Evolutionary conservation across 495 filamentous ascomycete genomes (phyloP).

Genomic region (Pyrenula massariospora): DNA sequence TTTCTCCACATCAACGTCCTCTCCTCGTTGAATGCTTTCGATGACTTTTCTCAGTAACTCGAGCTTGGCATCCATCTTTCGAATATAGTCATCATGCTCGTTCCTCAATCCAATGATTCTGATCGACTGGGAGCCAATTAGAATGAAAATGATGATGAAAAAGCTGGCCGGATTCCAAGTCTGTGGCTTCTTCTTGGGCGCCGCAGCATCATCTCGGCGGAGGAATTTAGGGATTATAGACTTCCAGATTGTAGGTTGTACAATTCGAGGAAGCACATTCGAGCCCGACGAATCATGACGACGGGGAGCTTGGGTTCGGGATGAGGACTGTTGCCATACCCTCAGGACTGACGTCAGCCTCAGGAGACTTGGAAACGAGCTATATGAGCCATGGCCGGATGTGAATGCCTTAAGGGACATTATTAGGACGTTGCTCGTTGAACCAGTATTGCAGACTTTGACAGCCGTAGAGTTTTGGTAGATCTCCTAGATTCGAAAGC

Average conservation of each 20-base stretch:
- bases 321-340: not conserved
- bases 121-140: conserved; percentile 91
- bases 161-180: conserved; percentile 91
- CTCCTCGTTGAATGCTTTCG: conserved; percentile 67
- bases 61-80: conserved; percentile 70
- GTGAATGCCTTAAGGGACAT: too few relatives aligned
- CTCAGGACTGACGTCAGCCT: too few relatives aligned
- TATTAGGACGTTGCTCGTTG: too few relatives aligned
- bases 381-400: too few relatives aligned
- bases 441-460: too few relatives aligned
- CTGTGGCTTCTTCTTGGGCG: conserved; percentile 41
- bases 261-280: conserved; percentile 41
- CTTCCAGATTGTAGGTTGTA: conserved; percentile 58
- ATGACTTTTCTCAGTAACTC: conserved; percentile 69
- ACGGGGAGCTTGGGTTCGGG: not conserved
- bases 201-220: conserved; percentile 16
- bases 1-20: conserved; percentile 82
- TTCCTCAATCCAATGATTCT: conserved; percentile 75
- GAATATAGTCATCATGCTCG: conserved; percentile 56
- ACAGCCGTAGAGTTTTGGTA: too few relatives aligned
- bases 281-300: conserved; percentile 14
- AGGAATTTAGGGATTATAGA: conserved; percentile 47
- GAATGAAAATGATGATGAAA: conserved; percentile 79
- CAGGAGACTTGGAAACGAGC: too few relatives aligned
- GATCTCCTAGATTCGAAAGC: too few relatives aligned